Conservation (phyloP, 306 rosid genomes). For the Quercus wislizeni region DNA sequence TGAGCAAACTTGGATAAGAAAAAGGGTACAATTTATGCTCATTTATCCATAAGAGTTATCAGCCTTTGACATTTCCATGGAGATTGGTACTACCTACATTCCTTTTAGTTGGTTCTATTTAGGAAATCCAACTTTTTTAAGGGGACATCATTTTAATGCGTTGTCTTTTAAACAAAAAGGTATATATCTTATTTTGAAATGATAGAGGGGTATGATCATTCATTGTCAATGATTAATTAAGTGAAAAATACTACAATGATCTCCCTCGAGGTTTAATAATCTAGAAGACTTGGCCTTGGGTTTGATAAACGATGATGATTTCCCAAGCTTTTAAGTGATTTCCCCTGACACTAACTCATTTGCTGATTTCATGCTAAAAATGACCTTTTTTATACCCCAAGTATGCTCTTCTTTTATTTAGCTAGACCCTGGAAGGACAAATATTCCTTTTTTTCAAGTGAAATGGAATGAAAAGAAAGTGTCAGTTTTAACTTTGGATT, state of each 20-base stretch:
- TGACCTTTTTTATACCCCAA: background rate
- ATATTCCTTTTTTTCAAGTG: background rate
- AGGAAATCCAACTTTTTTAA: no score
- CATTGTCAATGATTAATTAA: background rate
- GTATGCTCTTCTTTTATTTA: background rate
- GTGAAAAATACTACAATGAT: background rate
- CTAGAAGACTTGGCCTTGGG: background rate
- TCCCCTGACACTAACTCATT: background rate
- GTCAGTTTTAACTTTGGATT: background rate
- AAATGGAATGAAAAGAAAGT: background rate
- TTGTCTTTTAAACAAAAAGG: no score
- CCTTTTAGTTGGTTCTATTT: no score
- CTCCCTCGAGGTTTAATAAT: background rate
- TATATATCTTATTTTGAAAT: background rate
- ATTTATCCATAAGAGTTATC: background rate
- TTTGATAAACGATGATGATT: background rate
- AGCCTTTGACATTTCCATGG: background rate
- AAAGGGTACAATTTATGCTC: background rate
- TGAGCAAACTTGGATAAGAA: background rate
- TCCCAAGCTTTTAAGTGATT: background rate
- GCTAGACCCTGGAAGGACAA: background rate
- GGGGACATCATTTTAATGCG: no score
- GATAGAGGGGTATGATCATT: background rate
- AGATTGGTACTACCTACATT: background rate
- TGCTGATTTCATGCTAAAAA: background rate